Percentiles rank a stretch among this genome's conserved stretches.
These are phyloP conservation scores for Phoenix roebelenii DNA, from an alignment of 176 grass and related monocot species.

Conservation along the genomic window DNA sequence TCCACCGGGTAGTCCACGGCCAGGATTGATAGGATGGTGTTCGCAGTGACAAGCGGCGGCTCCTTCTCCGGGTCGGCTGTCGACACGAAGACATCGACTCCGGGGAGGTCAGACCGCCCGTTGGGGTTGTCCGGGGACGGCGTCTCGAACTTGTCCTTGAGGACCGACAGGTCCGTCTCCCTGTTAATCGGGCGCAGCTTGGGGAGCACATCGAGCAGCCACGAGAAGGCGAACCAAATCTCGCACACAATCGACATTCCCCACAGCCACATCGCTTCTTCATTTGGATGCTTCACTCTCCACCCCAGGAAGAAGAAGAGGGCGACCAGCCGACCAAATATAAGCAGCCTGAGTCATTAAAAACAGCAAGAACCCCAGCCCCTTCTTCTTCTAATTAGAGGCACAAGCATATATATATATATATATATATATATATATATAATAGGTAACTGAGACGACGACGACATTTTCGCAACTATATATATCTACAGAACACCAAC, in stretches of 20 bases:
- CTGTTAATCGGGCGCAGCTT: conserved; percentile 90
- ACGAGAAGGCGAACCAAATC: conserved; percentile 99
- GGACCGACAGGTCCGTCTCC: conserved; percentile 57
- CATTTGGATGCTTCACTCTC: conserved; percentile 74
- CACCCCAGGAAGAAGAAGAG: conserved; percentile 83
- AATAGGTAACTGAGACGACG: too few relatives aligned
- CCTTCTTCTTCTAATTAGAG: too few relatives aligned
- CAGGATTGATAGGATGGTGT: conserved; percentile 80
- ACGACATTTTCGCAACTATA: too few relatives aligned
- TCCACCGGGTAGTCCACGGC: conserved; percentile 89
- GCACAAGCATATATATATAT: too few relatives aligned
- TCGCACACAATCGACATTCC: conserved; percentile 96
- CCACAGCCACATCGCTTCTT: conserved; percentile 90
- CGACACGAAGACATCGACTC: conserved; percentile 87
- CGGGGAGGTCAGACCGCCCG: conserved; percentile 74
- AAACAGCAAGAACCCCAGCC: too few relatives aligned
- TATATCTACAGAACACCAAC: background rate
- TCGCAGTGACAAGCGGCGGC: conserved; percentile 82
- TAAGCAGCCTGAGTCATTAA: conserved; percentile 39
- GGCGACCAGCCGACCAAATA: conserved; percentile 57
- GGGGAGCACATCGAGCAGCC: conserved; percentile 80
- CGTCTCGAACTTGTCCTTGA: conserved; percentile 88
- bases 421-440: too few relatives aligned
- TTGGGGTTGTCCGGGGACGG: conserved; percentile 58
- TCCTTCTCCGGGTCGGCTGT: conserved; percentile 97